Evolutionary conservation across 108 stramenopile species (phyloP).

Genomic region (Skeletonema potamos): DNA sequence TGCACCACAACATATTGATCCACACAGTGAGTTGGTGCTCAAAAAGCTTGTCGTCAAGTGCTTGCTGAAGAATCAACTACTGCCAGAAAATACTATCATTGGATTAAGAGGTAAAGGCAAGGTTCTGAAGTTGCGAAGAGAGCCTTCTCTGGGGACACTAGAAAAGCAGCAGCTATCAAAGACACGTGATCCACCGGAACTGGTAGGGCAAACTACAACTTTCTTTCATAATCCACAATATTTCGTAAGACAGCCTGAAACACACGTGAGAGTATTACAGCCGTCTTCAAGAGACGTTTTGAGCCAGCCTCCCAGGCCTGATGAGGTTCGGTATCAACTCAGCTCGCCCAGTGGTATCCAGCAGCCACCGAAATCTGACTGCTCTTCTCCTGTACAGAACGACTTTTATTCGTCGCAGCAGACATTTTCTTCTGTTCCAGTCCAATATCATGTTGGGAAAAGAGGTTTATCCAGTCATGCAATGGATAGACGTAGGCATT

Average conservation of each 20-base stretch:
- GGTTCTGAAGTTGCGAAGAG: background rate
- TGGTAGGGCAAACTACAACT: too few species aligned
- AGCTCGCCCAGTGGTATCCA: background rate
- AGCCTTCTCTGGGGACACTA: background rate
- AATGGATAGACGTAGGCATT: conserved; percentile 9
- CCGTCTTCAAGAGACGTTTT: background rate
- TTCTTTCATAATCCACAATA: too few species aligned
- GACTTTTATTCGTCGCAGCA: background rate
- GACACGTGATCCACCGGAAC: background rate
- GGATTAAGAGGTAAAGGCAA: background rate
- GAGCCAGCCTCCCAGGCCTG: background rate
- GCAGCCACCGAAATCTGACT: background rate
- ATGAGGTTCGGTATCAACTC: background rate
- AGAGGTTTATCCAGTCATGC: background rate
- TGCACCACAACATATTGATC: background rate
- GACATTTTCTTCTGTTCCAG: background rate
- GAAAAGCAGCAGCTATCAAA: background rate
- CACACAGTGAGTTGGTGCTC: background rate
- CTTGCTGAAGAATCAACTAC: background rate
- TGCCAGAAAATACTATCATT: background rate
- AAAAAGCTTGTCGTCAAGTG: background rate
- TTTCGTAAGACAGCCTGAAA: background rate
- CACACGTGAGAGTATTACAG: background rate
- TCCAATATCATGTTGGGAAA: background rate
- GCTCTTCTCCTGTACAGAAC: background rate